phyloP scores from a whole-genome alignment of 208 protist genomes.

The Leishmania turanica region DNA sequence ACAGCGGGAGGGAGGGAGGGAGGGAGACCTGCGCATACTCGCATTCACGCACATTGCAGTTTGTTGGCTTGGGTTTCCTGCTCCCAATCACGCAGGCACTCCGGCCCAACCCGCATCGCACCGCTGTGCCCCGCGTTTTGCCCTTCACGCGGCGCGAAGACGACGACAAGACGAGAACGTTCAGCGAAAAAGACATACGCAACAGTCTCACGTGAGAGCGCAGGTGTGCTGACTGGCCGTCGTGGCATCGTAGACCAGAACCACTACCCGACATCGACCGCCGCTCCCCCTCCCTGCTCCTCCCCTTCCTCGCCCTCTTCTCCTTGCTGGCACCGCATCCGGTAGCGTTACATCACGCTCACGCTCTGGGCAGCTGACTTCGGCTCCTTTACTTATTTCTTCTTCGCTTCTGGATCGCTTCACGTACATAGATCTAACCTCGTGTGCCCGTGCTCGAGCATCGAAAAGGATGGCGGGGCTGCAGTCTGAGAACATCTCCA shows the following conservation, averaged over 20 bases:
- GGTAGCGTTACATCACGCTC: background rate
- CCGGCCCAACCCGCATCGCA: background rate
- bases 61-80: background rate
- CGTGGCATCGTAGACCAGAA: background rate
- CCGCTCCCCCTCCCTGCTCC: background rate
- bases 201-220: background rate
- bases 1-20: no score
- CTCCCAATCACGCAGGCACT: background rate
- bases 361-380: background rate
- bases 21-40: background rate
- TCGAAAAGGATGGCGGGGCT: slow-evolving; percentile 62
- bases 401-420: background rate
- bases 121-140: no score
- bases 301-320: background rate
- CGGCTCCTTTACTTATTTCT: background rate
- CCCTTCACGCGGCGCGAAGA: no score
- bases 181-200: no score
- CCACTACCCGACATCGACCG: background rate
- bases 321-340: background rate
- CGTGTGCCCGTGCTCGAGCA: background rate
- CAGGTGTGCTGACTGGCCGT: background rate
- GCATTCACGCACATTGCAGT: background rate
- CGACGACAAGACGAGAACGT: background rate
- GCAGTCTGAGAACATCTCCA: slow-evolving; percentile 80
- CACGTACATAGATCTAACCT: background rate